Evolutionary conservation across 2,329 filamentous ascomycete species (phyloP), one percentile per base, ranked within the genome.

Genomic region (Ophiostoma perfectum): DNA sequence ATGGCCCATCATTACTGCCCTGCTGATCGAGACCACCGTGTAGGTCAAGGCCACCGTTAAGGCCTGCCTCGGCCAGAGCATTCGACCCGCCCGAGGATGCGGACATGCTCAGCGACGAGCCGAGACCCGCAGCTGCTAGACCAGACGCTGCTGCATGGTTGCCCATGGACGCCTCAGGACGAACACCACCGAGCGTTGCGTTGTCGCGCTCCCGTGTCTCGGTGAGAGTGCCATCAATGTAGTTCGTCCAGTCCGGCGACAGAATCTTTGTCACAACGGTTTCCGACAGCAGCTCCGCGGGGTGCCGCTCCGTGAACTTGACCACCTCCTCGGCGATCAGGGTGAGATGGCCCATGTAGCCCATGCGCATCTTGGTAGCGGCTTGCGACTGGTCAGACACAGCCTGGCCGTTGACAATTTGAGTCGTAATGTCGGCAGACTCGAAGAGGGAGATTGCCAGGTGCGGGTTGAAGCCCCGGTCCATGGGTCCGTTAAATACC

Each of bases 401-500:
- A 71, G 86, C 85, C 78, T 99, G 95, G 63, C 95, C 95, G 73
- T 93, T 89, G 74, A 98, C 91, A 74, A 99, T 97, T 72, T 92
- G 89, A 70, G 91, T 90, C 1, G 94, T 98, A 71, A 99, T 88
- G 72, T 93, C 89, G 14, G 93, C 94, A 65, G 88, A 90, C 75
- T 96, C 92, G 74, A 99, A 99, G 27, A 99, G 86, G 73, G 96
- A 94, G 70, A 97, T 90, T 12, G 95, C 94, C 66, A 99, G 82
- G 64, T 88, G 89, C 11, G 92, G 89, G 78, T 99, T 99, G 80
- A 90, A 97, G 41, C 95, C 93, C 70, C 93, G 90, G 74, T 98
- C 94, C 91, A 99, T 97, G 0, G 93, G 93, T 8, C 95, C 95
- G 76, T 99, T 99, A 78, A 99, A 98, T 0, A 99, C 95, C 81